Evolutionary conservation across 2,329 filamentous ascomycete species (phyloP).

Genomic region (Aspergillus ochraceus): DNA sequence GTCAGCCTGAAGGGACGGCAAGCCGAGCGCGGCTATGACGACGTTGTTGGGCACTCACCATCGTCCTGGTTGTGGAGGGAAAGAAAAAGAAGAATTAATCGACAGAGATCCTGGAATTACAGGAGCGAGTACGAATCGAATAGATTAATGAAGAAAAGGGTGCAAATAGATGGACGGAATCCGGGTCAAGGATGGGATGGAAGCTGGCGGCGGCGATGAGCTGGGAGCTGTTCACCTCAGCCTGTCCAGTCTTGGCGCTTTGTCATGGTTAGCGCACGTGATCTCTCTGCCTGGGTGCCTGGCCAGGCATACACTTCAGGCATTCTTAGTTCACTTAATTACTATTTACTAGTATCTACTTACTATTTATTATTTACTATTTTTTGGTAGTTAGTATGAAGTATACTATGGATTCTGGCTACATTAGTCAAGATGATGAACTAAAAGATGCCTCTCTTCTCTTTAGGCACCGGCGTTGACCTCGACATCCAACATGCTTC

Average conservation of each 20-base stretch:
- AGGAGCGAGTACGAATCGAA: not conserved
- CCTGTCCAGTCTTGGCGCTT: slow-evolving; percentile 17
- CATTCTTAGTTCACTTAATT: no score
- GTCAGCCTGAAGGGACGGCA: slow-evolving; percentile 21
- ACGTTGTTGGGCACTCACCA: slow-evolving; percentile 29
- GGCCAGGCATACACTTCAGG: not conserved
- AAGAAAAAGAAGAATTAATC: not conserved
- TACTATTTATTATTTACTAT: no score
- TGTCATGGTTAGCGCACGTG: slow-evolving; percentile 17
- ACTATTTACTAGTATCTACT: no score
- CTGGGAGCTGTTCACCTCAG: slow-evolving; percentile 15
- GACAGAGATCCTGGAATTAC: not conserved
- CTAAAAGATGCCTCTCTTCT: no score
- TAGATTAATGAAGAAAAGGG: not conserved
- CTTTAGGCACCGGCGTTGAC: no score
- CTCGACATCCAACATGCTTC: no score
- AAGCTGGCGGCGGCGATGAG: slow-evolving; percentile 17
- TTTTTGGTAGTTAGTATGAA: no score
- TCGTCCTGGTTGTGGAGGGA: slow-evolving; percentile 22
- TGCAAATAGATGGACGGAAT: slow-evolving; percentile 16
- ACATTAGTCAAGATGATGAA: no score
- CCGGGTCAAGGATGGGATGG: slow-evolving; percentile 8
- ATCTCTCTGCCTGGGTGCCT: slow-evolving; percentile 9
- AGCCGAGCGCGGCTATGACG: slow-evolving; percentile 10
- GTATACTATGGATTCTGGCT: no score